Conservation (phyloP, 2,329 filamentous ascomycete species). For the Claviceps sp. region DNA sequence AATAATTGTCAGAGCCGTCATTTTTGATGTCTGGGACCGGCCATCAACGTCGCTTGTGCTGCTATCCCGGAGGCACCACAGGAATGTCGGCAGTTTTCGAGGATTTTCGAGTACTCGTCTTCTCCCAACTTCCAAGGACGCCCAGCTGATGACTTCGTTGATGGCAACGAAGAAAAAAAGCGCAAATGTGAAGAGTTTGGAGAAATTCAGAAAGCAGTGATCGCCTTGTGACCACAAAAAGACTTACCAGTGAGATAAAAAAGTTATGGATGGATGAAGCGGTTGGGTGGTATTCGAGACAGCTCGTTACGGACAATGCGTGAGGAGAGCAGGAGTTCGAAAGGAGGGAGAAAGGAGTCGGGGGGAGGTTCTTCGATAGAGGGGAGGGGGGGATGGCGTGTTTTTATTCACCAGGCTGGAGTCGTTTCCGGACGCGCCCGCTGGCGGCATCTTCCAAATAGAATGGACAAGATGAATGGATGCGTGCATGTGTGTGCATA, state of each 20-base stretch:
- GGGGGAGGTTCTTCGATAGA: slow-evolving; percentile 7
- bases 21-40: neutral
- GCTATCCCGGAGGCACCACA: neutral
- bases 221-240: slow-evolving; percentile 2
- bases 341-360: slow-evolving; percentile 10
- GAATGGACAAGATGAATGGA: neutral
- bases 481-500: neutral
- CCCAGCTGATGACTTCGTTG: neutral
- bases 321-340: slow-evolving; percentile 13
- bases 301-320: slow-evolving; percentile 15
- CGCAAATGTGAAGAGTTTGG: too few species aligned
- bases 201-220: neutral
- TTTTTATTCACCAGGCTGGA: slow-evolving; percentile 8
- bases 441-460: neutral
- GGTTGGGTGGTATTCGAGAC: slow-evolving; percentile 12
- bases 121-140: neutral
- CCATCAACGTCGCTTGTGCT: neutral
- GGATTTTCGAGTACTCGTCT: neutral
- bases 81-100: neutral
- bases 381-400: slow-evolving; percentile 8
- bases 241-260: slow-evolving; percentile 15
- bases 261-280: slow-evolving; percentile 9
- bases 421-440: slow-evolving; percentile 4
- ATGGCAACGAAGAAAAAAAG: neutral
- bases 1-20: too few species aligned